These are phyloP conservation scores for Coemansia guatemalensis DNA, from an alignment of 192 early-diverging fungal genomes.

Conservation along the genomic window DNA sequence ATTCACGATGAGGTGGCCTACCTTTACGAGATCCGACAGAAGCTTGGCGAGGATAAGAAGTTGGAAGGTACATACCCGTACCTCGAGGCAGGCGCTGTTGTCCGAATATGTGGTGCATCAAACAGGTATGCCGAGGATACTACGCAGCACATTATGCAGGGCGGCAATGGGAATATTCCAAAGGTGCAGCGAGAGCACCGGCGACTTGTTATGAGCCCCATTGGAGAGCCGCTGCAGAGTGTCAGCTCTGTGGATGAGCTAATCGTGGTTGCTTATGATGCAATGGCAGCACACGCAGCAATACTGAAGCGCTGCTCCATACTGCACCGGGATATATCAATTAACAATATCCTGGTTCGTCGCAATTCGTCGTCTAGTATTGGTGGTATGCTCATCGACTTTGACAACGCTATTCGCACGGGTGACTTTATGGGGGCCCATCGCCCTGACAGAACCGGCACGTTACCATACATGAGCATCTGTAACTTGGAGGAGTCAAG, in stretches of 20 bases:
- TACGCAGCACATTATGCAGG: not conserved
- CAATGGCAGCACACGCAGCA: slow-evolving; percentile 1
- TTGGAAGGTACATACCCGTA: slow-evolving; percentile 1
- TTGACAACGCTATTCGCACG: slow-evolving; percentile 6
- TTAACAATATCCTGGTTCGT: slow-evolving; percentile 23
- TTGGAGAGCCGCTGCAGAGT: not conserved
- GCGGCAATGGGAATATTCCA: not conserved
- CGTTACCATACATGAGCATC: slow-evolving; percentile 33
- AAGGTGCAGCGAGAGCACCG: not conserved
- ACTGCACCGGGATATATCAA: slow-evolving; percentile 28
- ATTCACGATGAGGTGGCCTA: slow-evolving; percentile 4
- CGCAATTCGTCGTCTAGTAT: slow-evolving; percentile 1
- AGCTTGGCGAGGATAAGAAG: not conserved
- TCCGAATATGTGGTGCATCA: not conserved
- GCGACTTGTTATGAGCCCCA: not conserved
- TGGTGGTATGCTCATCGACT: slow-evolving; percentile 25
- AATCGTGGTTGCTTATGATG: not conserved
- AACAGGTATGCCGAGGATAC: not conserved
- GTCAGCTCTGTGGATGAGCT: slow-evolving; percentile 5
- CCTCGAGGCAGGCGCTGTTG: slow-evolving; percentile 11
- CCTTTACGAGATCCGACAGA: slow-evolving; percentile 1
- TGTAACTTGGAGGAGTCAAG: slow-evolving; percentile 6
- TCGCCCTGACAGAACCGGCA: slow-evolving; percentile 18
- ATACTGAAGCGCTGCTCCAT: not conserved
- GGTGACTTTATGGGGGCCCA: not conserved